A percentile compares a stretch with the other conserved stretches of the same genome.
These are phyloP conservation scores for Mimosa pudica DNA, from an alignment of 306 rosid genomes.

Conservation along the genomic window DNA sequence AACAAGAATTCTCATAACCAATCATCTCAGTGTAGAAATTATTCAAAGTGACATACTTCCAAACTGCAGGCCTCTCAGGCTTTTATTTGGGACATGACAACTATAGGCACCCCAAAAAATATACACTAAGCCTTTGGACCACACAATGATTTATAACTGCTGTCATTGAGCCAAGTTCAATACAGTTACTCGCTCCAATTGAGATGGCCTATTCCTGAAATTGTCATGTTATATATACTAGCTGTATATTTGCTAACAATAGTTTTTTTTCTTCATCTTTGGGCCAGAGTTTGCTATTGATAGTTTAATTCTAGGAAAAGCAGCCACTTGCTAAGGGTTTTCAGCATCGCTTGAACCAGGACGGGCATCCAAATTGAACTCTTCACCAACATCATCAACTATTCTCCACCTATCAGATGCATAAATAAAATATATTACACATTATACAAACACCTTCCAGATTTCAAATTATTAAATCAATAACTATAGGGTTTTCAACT, in stretches of 20 bases:
- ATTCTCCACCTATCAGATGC: slow-evolving; percentile 60
- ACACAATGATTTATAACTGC: slow-evolving; percentile 22
- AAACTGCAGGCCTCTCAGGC: slow-evolving; percentile 1
- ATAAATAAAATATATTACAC: slow-evolving; percentile 16
- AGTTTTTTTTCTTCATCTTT: background rate
- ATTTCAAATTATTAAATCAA: background rate
- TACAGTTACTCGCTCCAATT: slow-evolving; percentile 19
- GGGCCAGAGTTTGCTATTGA: slow-evolving; percentile 30
- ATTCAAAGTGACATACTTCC: slow-evolving; percentile 8
- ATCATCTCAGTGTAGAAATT: background rate
- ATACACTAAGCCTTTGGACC: background rate
- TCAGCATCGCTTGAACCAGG: slow-evolving; percentile 72
- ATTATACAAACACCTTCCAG: background rate
- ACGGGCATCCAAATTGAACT: slow-evolving; percentile 57
- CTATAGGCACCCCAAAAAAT: slow-evolving; percentile 14
- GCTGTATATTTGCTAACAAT: slow-evolving; percentile 35
- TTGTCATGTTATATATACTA: slow-evolving; percentile 26
- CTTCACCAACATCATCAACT: slow-evolving; percentile 56
- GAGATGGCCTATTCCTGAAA: slow-evolving; percentile 33
- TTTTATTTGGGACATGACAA: slow-evolving; percentile 19
- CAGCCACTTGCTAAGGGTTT: slow-evolving; percentile 51
- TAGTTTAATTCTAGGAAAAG: slow-evolving; percentile 18
- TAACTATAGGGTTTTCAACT: slow-evolving; percentile 1
- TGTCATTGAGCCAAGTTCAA: slow-evolving; percentile 1
- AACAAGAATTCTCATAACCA: background rate